These are phyloP conservation scores for Scleroderma bovista DNA, from an alignment of 768 basidiomycete genomes.

Conservation along the genomic window DNA sequence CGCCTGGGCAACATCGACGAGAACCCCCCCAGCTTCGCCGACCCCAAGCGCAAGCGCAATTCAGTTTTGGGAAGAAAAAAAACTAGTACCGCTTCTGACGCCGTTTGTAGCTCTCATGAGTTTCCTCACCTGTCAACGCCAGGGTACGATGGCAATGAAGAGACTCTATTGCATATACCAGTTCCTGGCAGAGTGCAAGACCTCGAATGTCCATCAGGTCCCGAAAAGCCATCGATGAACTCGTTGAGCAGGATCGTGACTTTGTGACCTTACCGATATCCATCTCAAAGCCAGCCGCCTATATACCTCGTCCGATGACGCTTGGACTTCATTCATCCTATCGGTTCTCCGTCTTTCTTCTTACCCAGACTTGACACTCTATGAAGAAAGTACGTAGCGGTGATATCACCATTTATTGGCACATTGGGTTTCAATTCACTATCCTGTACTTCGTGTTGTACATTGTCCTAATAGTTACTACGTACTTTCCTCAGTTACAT, in stretches of 20 bases:
- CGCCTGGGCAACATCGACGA: constrained; percentile 28
- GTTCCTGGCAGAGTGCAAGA: constrained; percentile 46
- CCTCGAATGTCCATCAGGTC: constrained; percentile 60
- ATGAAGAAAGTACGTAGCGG: constrained; percentile 17
- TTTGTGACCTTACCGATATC: constrained; percentile 87
- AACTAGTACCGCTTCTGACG: constrained; percentile 28
- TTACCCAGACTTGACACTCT: constrained; percentile 14
- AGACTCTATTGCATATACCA: constrained; percentile 41
- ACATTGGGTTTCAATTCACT: constrained; percentile 19
- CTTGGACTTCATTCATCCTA: constrained; percentile 4
- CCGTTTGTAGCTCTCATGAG: constrained; percentile 36
- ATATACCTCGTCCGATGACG: constrained; percentile 52
- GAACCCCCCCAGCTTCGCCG: constrained; percentile 23
- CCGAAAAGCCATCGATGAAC: constrained; percentile 67
- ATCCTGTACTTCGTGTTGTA: constrained; percentile 1
- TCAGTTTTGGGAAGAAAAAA: constrained; percentile 59
- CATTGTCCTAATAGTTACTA: constrained; percentile 7
- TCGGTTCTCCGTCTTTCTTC: constrained; percentile 8
- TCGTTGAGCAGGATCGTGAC: constrained; percentile 80
- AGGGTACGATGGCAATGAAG: constrained; percentile 45
- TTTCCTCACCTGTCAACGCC: constrained; percentile 46
- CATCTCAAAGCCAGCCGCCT: constrained; percentile 62
- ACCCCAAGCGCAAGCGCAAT: constrained; percentile 65
- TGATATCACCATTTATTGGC: constrained; percentile 7
- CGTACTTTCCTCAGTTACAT: background rate